Evolutionary conservation across 2,329 filamentous ascomycete genomes (phyloP), one percentile per base, ranked within the genome.

Genomic region (Aspergillus hiratsukae): DNA sequence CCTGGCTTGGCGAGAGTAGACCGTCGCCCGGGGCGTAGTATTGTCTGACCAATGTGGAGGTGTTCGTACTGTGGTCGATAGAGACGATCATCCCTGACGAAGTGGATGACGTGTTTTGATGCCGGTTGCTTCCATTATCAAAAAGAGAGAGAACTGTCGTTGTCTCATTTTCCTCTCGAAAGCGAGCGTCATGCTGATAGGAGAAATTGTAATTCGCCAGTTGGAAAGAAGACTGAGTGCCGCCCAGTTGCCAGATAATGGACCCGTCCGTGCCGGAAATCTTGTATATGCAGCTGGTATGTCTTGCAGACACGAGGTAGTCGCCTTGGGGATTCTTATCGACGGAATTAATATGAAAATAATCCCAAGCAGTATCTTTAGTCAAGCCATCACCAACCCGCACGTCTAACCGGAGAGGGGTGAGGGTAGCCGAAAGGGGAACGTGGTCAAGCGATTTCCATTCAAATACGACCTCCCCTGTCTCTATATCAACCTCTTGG

Each of bases 141-240:
- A 37, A 37, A 14, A 37, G 17, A 3, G 31, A 37, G 31, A 37
- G 31, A 17, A 37, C 1, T 7, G 31, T 37, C 5, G 21, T 56
- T 17, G 25, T 52, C 2, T 31, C 50, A 17, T 48, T 21, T 17
- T 60, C 31, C 2, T 49, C 27, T 4, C 45, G 50, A 19, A 54
- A 58, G 2, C 61, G 59, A 4, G 62, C 60, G 25, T 64, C 37
- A 19, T 64, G 62, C 50, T 64, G 62, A 25, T 51, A 76, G 57
- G 55, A 69, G 68, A 67, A 76, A 69, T 57, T 76, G 70, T 72
- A 74, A 68, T 61, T 75, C 2, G 6, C 40, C 25, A 51, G 60
- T 4, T 31, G 28, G 21, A 62, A 54, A 17, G 9, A 45, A 1
- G 64, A 64, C 6, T 60, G 54, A 27, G 54, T 64, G 3, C 68